Percentiles rank a stretch among this genome's conserved stretches.
phyloP scores from a whole-genome alignment of 495 filamentous ascomycete genomes.

The Melanomma pulvis-pyrius region DNA sequence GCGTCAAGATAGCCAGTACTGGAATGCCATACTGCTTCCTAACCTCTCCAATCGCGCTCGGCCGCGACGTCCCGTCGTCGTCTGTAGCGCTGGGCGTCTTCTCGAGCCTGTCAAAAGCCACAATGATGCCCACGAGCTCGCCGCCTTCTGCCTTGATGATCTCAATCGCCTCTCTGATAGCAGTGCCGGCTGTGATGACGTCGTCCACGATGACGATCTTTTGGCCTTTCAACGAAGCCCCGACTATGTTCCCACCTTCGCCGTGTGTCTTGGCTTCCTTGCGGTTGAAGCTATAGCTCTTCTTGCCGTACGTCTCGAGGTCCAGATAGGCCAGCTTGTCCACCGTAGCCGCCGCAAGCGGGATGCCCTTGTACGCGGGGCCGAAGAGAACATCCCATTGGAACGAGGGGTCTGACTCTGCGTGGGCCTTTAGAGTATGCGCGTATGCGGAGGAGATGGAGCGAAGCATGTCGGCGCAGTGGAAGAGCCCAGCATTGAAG shows the following conservation, averaged over 20 bases:
- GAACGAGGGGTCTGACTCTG: conserved; percentile 47
- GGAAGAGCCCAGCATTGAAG: conserved; percentile 91
- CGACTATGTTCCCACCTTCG: conserved; percentile 89
- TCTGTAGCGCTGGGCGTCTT: conserved; percentile 56
- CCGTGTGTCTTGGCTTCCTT: conserved; percentile 95
- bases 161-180: conserved; percentile 84
- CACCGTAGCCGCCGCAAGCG: conserved; percentile 72
- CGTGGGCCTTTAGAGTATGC: conserved; percentile 59
- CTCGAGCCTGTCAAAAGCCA: conserved; percentile 88
- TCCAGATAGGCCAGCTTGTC: conserved; percentile 70
- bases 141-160: conserved; percentile 84
- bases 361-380: conserved; percentile 95
- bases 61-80: conserved; percentile 42
- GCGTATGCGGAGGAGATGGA: conserved; percentile 81
- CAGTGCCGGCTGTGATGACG: conserved; percentile 93
- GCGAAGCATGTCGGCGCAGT: conserved; percentile 70
- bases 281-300: conserved; percentile 87
- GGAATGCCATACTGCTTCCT: conserved; percentile 61
- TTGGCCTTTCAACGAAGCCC: conserved; percentile 80
- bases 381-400: conserved; percentile 76
- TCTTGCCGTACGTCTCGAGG: conserved; percentile 53
- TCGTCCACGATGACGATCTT: conserved; percentile 89
- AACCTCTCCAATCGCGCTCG: conserved; percentile 69
- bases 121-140: conserved; percentile 77
- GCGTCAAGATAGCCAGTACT: conserved; percentile 49